Evolutionary conservation across 2,329 filamentous ascomycete genomes (phyloP).

Genomic region (Bipolaris cookei): DNA sequence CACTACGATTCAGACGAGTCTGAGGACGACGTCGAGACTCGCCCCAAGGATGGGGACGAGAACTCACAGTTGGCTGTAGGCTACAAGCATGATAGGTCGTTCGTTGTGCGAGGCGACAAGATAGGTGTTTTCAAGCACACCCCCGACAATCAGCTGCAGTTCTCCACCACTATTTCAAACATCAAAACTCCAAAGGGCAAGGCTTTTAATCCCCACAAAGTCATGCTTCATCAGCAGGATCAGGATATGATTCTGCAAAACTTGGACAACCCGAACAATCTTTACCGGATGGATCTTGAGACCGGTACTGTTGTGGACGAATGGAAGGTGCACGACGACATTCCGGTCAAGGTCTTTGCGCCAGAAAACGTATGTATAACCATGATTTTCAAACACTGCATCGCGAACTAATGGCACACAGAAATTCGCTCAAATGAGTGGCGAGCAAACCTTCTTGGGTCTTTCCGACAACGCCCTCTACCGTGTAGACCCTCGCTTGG

Average conservation of each 20-base stretch:
- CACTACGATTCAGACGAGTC: slow-evolving; percentile 79
- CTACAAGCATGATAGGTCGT: slow-evolving; percentile 95
- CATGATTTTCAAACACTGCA: neutral
- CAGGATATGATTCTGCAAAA: slow-evolving; percentile 90
- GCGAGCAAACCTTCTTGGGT: slow-evolving; percentile 92
- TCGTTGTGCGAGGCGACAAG: slow-evolving; percentile 95
- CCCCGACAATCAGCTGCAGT: slow-evolving; percentile 87
- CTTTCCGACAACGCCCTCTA: slow-evolving; percentile 92
- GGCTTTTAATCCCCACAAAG: slow-evolving; percentile 91
- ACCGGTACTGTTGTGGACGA: slow-evolving; percentile 98
- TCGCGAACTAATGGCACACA: slow-evolving; percentile 43
- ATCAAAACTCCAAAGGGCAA: slow-evolving; percentile 83
- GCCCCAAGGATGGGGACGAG: slow-evolving; percentile 76
- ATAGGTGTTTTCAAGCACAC: slow-evolving; percentile 99
- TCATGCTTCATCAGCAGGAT: slow-evolving; percentile 94
- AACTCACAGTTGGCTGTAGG: slow-evolving; percentile 96
- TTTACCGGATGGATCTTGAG: slow-evolving; percentile 97
- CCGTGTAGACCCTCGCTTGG: slow-evolving; percentile 87
- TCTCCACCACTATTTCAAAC: slow-evolving; percentile 96
- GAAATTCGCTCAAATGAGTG: slow-evolving; percentile 98
- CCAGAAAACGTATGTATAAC: slow-evolving; percentile 73
- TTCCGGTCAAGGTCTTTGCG: slow-evolving; percentile 87
- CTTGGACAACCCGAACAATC: slow-evolving; percentile 78
- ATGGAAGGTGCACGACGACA: slow-evolving; percentile 98
- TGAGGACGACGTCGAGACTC: slow-evolving; percentile 73